Percentiles rank a stretch among this genome's conserved stretches.
Evolutionary conservation across 2,329 filamentous ascomycete species (phyloP).

Genomic region (Phyllosticta ampelicida): DNA sequence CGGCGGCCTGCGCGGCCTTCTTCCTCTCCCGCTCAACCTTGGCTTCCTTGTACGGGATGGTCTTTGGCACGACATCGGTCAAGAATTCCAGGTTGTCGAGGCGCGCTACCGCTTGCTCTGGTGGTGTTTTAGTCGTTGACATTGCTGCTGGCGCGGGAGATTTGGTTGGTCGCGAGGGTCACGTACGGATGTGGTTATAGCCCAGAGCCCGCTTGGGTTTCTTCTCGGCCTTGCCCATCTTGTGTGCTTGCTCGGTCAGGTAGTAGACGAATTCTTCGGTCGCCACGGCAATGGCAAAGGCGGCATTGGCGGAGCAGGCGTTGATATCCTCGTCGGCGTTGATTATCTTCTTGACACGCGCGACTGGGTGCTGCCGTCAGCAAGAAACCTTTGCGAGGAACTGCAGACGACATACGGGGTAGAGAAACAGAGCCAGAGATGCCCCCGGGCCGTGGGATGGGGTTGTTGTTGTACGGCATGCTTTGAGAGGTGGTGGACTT

Average conservation of each 20-base stretch:
- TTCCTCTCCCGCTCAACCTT: slow-evolving; percentile 49
- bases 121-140: slow-evolving; percentile 2
- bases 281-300: slow-evolving; percentile 86
- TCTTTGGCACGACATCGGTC: slow-evolving; percentile 80
- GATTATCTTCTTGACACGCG: slow-evolving; percentile 93
- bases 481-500: slow-evolving; percentile 11
- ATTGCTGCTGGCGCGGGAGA: slow-evolving; percentile 3
- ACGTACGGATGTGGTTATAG: slow-evolving; percentile 79
- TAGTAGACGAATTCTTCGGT: slow-evolving; percentile 96
- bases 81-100: slow-evolving; percentile 94
- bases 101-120: slow-evolving; percentile 74
- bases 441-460: slow-evolving; percentile 70
- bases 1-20: slow-evolving; percentile 6
- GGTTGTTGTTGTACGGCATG: slow-evolving; percentile 87
- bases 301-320: slow-evolving; percentile 84
- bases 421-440: slow-evolving; percentile 76
- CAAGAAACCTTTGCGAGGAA: neutral
- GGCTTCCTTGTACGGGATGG: slow-evolving; percentile 66
- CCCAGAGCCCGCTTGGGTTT: slow-evolving; percentile 92
- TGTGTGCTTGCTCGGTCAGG: slow-evolving; percentile 72
- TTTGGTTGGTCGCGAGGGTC: neutral
- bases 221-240: slow-evolving; percentile 78
- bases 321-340: slow-evolving; percentile 74
- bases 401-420: slow-evolving; percentile 52
- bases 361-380: slow-evolving; percentile 48